phyloP scores from a whole-genome alignment of 2,329 filamentous ascomycete species.

The Didymella keratinophila region DNA sequence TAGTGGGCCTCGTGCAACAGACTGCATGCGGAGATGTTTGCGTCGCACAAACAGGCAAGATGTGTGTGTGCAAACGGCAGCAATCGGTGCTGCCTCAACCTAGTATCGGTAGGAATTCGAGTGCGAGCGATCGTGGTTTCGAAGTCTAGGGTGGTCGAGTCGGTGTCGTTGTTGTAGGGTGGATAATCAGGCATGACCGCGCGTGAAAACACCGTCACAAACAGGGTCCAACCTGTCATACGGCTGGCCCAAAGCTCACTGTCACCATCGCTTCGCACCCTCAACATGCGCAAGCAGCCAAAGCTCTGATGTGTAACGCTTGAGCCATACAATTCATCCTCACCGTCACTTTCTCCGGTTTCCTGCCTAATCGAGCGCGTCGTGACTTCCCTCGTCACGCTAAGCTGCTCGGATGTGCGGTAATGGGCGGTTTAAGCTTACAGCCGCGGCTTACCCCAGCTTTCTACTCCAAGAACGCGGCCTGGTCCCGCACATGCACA shows the following conservation, averaged over 20 bases:
- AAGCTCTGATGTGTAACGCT: background rate
- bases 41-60: constrained; percentile 13
- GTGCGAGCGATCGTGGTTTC: background rate
- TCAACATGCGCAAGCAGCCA: constrained; percentile 6
- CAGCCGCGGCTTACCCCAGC: constrained; percentile 35
- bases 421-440: constrained; percentile 35
- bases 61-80: constrained; percentile 14
- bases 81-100: background rate
- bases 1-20: constrained; percentile 28
- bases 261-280: background rate
- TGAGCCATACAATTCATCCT: background rate
- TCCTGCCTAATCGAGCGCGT: constrained; percentile 17
- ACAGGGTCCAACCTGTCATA: constrained; percentile 12
- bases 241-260: background rate
- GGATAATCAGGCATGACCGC: constrained; percentile 9
- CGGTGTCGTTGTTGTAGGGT: constrained; percentile 4
- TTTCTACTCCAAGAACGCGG: constrained; percentile 18
- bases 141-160: constrained; percentile 5
- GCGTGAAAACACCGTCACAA: constrained; percentile 13
- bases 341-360: background rate
- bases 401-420: constrained; percentile 26
- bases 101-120: background rate
- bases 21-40: constrained; percentile 17
- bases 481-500: constrained; percentile 22
- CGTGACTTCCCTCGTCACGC: constrained; percentile 10